Evolutionary conservation across 371 early-diverging fungal species (phyloP).

Genomic region (Mucor saturninus): DNA sequence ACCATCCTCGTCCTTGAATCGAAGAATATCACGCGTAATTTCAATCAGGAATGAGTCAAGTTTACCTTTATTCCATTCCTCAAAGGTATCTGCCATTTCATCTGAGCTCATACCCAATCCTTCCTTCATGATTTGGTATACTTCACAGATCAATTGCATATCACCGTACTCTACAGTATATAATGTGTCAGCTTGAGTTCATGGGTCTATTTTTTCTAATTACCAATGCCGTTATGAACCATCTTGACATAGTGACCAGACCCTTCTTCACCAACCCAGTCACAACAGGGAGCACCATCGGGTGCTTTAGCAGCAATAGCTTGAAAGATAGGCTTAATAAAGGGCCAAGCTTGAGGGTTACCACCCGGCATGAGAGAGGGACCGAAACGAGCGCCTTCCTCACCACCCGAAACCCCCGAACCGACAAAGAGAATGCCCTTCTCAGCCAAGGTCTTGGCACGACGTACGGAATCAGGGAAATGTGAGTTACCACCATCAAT

Average conservation of each 20-base stretch:
- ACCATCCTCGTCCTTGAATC: slow-evolving; percentile 88
- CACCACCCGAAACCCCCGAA: slow-evolving; percentile 99
- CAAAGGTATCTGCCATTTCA: slow-evolving; percentile 89
- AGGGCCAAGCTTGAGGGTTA: slow-evolving; percentile 88
- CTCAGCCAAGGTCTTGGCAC: slow-evolving; percentile 81
- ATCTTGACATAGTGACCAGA: slow-evolving; percentile 99
- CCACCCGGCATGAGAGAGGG: slow-evolving; percentile 99
- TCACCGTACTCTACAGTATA: slow-evolving; percentile 91
- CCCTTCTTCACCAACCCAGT: slow-evolving; percentile 98
- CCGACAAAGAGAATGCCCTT: slow-evolving; percentile 96
- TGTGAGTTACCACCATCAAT: slow-evolving; percentile 99
- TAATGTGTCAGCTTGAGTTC: background rate
- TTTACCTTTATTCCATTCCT: slow-evolving; percentile 93
- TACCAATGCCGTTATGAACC: slow-evolving; percentile 98
- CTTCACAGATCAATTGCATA: slow-evolving; percentile 98
- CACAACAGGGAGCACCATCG: slow-evolving; percentile 94
- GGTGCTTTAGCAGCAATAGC: slow-evolving; percentile 89
- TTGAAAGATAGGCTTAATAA: slow-evolving; percentile 93
- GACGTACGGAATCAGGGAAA: slow-evolving; percentile 95
- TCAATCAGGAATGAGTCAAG: slow-evolving; percentile 97
- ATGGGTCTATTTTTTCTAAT: background rate
- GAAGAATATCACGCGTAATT: slow-evolving; percentile 91
- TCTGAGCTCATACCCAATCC: slow-evolving; percentile 77
- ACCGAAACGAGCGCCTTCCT: slow-evolving; percentile 98
- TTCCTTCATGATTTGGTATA: slow-evolving; percentile 90